Conservation (phyloP, 2,329 filamentous ascomycete species). For the Paraphaeosphaeria sporulosa region DNA sequence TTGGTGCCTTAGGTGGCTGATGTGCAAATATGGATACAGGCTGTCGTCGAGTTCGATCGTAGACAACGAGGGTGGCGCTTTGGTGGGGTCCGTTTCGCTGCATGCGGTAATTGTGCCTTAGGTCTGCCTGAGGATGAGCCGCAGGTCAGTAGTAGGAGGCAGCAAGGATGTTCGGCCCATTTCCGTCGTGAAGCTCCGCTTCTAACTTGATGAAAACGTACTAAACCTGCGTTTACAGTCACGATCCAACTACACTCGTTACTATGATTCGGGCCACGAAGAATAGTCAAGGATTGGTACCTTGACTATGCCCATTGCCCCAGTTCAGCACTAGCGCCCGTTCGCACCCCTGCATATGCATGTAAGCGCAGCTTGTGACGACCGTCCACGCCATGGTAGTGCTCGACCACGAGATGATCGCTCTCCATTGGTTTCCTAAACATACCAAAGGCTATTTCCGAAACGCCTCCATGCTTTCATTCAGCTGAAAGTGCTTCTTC, state of each 20-base stretch:
- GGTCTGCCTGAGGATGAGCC: constrained; percentile 18
- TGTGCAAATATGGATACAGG: constrained; percentile 12
- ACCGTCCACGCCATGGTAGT: constrained; percentile 12
- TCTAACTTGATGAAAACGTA: background rate
- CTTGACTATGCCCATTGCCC: constrained; percentile 24
- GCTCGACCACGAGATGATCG: background rate
- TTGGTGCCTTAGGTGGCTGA: constrained; percentile 21
- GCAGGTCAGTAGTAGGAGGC: background rate
- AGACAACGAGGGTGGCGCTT: constrained; percentile 24
- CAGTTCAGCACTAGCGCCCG: constrained; percentile 23
- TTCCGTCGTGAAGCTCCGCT: background rate
- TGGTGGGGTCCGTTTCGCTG: constrained; percentile 17
- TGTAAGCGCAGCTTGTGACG: constrained; percentile 22
- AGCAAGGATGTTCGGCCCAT: background rate
- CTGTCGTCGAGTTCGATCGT: constrained; percentile 1
- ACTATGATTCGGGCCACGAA: constrained; percentile 16
- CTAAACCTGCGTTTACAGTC: background rate
- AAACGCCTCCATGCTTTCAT: constrained; percentile 14
- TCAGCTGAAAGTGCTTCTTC: constrained; percentile 20
- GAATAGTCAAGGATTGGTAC: constrained; percentile 16
- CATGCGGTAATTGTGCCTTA: constrained; percentile 19
- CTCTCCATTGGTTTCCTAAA: constrained; percentile 11
- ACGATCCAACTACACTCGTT: constrained; percentile 18
- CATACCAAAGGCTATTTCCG: constrained; percentile 12
- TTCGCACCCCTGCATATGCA: constrained; percentile 20